These are phyloP conservation scores for Asterochloris erici DNA, from an alignment of 139 green algal species.

Conservation along the genomic window DNA sequence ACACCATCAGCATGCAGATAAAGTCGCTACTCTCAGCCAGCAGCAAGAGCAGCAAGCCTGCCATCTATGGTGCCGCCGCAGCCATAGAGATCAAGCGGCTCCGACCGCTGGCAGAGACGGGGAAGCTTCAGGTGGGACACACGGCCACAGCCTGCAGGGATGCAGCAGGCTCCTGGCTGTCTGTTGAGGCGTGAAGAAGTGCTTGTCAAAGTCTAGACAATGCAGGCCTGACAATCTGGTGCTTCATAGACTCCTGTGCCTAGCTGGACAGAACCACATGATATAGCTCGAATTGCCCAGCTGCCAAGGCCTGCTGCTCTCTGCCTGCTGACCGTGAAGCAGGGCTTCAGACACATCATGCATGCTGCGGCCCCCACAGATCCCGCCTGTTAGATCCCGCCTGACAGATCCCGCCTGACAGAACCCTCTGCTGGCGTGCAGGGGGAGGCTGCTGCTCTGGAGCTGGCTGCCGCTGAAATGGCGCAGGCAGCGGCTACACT, in stretches of 20 bases:
- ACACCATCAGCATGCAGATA: slow-evolving; percentile 43
- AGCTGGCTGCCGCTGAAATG: slow-evolving; percentile 86
- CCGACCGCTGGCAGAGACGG: slow-evolving; percentile 15
- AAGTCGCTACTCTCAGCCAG: slow-evolving; percentile 41
- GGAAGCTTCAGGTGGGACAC: not conserved
- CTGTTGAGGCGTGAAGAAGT: too few species aligned
- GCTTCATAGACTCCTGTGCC: too few species aligned
- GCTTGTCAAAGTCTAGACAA: too few species aligned
- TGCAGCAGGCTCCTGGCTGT: too few species aligned
- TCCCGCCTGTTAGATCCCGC: too few species aligned
- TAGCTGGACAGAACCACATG: too few species aligned
- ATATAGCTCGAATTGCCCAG: too few species aligned
- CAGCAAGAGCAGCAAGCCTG: slow-evolving; percentile 59
- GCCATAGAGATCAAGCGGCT: slow-evolving; percentile 58
- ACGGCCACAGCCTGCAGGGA: too few species aligned
- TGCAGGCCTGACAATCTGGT: too few species aligned
- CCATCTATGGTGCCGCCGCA: slow-evolving; percentile 78
- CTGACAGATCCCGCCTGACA: not conserved
- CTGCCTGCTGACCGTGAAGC: too few species aligned
- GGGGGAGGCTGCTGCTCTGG: slow-evolving; percentile 61
- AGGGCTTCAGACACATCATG: not conserved
- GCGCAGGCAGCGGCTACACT: slow-evolving; percentile 68
- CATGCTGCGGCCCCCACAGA: not conserved
- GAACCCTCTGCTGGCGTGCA: not conserved
- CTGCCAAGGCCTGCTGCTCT: too few species aligned